Evolutionary conservation across 2,329 filamentous ascomycete species (phyloP), one percentile per base, ranked within the genome.

Genomic region (Diaporthe vaccinii): DNA sequence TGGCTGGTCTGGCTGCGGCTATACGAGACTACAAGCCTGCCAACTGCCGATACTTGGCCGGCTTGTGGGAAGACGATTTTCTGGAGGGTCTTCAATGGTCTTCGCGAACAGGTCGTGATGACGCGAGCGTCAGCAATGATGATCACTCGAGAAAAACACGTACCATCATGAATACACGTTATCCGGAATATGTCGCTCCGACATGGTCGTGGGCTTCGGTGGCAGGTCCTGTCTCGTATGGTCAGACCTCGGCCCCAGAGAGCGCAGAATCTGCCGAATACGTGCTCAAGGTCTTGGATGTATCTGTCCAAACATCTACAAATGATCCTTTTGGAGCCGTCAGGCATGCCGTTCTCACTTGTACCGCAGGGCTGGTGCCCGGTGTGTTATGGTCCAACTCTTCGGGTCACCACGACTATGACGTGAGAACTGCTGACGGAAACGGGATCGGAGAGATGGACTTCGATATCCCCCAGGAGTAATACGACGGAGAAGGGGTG

Each of bases 131-230:
- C n/a, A n/a, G n/a, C n/a, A n/a, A n/a, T n/a, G n/a, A n/a, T n/a
- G n/a, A n/a, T n/a, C n/a, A n/a, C n/a, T n/a, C n/a, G n/a, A n/a
- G 9, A 41, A 15, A 15, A 20, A 1, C 7, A 7, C 46, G 46
- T 20, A 12, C 22, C 34, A n/a, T 39, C 57, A 61, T 22, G 4
- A 61, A 61, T 9, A 25, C 36, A 15, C 58, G 58, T 3, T 61
- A 61, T 17, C 58, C 58, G 22, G 58, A 25, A 10, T 41, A 41
- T 6, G 34, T 58, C 36, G 58, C 58, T 25, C 58, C 58, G 58
- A 61, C 58, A 17, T 61, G 58, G 58, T 41, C 58, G 22, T 61
- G 58, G 58, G 58, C 58, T 25, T 61, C 34, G 20, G 57, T 59
- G 20, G 31, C 17, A 12, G 57, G 57, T n/a, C 57, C 57, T 3